Conservation (phyloP, 805 yeast species). For the Pichia gijzeniarum region DNA sequence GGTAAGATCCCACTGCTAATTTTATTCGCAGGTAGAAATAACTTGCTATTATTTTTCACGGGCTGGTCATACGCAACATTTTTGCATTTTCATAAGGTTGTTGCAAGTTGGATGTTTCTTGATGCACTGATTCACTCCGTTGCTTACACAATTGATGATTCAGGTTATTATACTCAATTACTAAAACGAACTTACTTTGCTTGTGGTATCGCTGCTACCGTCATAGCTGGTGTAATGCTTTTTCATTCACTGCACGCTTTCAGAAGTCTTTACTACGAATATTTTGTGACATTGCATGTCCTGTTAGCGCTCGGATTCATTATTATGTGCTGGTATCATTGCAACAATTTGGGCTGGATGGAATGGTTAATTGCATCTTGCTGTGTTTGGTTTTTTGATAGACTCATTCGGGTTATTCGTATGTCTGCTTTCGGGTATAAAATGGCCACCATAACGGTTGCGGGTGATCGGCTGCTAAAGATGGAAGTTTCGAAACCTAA, state of each 20-base stretch:
- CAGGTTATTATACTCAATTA: conserved; percentile 9
- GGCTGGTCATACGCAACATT: conserved; percentile 39
- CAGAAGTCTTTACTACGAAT: conserved; percentile 52
- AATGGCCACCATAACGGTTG: conserved; percentile 13
- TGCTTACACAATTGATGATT: conserved; percentile 13
- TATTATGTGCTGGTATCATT: conserved; percentile 53
- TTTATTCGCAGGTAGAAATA: conserved; percentile 43
- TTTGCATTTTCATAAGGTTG: conserved; percentile 48
- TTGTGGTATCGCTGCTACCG: conserved; percentile 37
- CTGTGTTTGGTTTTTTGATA: conserved; percentile 48
- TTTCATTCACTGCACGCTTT: conserved; percentile 45
- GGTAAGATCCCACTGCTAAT: conserved; percentile 35
- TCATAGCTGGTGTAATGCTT: conserved; percentile 36
- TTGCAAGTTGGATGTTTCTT: conserved; percentile 40
- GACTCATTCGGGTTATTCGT: conserved; percentile 38
- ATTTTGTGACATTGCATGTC: conserved; percentile 51
- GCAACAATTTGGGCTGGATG: conserved; percentile 31
- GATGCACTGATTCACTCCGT: conserved; percentile 36
- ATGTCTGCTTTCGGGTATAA: conserved; percentile 19
- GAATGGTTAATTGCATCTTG: conserved; percentile 32
- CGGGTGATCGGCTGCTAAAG: conserved; percentile 8
- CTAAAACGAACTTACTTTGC: conserved; percentile 15
- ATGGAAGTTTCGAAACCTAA: conserved; percentile 37
- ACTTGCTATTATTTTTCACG: conserved; percentile 36
- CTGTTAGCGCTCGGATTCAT: conserved; percentile 47